Evolutionary conservation across 768 basidiomycete species (phyloP), one percentile per base, ranked within the genome.

Genomic region (Boletus rex-veris): DNA sequence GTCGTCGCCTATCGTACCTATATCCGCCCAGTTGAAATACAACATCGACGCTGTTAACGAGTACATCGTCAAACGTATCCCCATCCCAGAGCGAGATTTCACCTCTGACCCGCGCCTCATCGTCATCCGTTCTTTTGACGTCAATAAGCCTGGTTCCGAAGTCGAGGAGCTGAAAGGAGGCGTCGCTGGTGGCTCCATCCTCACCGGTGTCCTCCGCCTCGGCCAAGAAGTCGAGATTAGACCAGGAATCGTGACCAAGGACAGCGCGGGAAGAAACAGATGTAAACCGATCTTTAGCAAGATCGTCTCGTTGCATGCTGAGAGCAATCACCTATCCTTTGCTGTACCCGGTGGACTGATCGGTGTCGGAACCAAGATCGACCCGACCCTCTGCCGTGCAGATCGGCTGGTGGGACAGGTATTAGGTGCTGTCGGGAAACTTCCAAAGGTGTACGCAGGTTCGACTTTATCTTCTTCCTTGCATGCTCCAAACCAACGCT

Each of bases 21-120:
- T 99, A 71, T 99, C 97, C 37, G 97, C 97, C 4, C 97, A 98
- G 72, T 78, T 99, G 54, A 93, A 92, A 73, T 99, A 98, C 80
- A 98, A 99, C 77, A 98, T 98, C 67, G 96, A 98, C 69, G 97
- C 96, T 16, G 94, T 99, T 45, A 97, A 96, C 75, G 95, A 98
- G 65, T 98, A 97, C 76, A 96, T 98, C 71, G 93, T 93, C 60
- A 95, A 92, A 71, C 85, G 90, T 48, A 98, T 99, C 64, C 93
- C 97, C 16, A 90, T 98, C 45, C 97, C 96, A 43, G 75, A 86
- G 35, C 91, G 96, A 54, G 90, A 98, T 77, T 99, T 98, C 73
- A 80, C 84, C 33, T 87, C 92, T 28, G 85, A 90, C 57, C 93
- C 97, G 0, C 85, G 88, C 33, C 86, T 99, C 60, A 98, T 98